A percentile compares a stretch with the other conserved stretches of the same genome.
Conservation (phyloP, 352 stramenopile species). For the Phytophthora sp. region DNA sequence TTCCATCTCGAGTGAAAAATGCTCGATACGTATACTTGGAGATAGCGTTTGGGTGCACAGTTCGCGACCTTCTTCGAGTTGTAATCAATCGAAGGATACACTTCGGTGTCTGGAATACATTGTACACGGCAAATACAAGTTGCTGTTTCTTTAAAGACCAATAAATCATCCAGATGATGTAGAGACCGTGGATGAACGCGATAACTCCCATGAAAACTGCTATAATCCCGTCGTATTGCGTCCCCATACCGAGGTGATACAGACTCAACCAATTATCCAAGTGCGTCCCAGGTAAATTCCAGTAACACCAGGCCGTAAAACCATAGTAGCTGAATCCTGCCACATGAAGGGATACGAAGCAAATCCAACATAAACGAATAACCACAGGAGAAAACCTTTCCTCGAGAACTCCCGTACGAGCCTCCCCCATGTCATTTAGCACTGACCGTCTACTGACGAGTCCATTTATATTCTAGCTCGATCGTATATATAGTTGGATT, state of each 20-base stretch:
- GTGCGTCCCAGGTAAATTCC: constrained; percentile 15
- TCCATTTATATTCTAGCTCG: background rate
- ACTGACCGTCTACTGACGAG: background rate
- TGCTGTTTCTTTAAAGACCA: constrained; percentile 28
- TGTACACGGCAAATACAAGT: constrained; percentile 22
- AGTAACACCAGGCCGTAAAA: constrained; percentile 23
- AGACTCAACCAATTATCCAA: constrained; percentile 19
- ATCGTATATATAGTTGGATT: background rate
- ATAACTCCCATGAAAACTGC: constrained; percentile 7
- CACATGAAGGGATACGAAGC: constrained; percentile 14
- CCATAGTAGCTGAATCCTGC: constrained; percentile 14
- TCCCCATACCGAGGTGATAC: constrained; percentile 12
- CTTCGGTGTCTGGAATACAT: background rate
- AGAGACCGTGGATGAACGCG: constrained; percentile 10
- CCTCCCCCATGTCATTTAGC: background rate
- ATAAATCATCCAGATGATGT: constrained; percentile 21
- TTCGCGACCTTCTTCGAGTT: background rate
- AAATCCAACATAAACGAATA: constrained; percentile 16
- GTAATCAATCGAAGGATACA: background rate
- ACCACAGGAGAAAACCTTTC: constrained; percentile 5
- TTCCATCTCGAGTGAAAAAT: constrained; percentile 8
- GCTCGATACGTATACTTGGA: background rate
- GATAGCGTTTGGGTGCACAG: background rate
- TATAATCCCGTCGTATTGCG: constrained; percentile 4
- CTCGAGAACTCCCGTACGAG: background rate